Evolutionary conservation across 768 basidiomycete species (phyloP), one percentile per base, ranked within the genome.

Genomic region (Mycena amicta): DNA sequence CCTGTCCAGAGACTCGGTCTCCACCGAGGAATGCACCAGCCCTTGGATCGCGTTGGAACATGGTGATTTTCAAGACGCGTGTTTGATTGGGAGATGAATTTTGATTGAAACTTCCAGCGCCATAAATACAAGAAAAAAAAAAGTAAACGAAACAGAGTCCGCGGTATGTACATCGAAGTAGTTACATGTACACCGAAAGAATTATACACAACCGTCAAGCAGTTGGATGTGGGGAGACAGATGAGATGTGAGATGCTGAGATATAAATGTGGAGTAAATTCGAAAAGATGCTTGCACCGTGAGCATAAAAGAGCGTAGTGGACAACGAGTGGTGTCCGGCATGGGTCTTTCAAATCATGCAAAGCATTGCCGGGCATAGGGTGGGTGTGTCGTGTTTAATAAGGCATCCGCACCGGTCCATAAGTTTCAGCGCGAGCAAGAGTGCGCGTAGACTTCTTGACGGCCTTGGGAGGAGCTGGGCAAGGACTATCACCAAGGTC

Each of bases 1-100:
- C 96, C 71, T 95, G 95, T 3, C 96, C 95, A 64, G 92, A 91
- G 18, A 95, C 88, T 67, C 95, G 82, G 75, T 96, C 92, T 26
- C 96, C 96, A 55, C 95, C 95, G 18, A 98, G 79, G 72, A 98
- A 97, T 20, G 92, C 90, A 50, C 94, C 95, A 64, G 91, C 92
- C 68, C 89, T 77, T 62, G 93, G 90, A 85, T 95, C 93, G 72
- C 92, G 87, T 86, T 92, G 91, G 72, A 92, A 94, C 84, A 94
- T 93, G 39, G 53, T 45, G 46, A 23, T 8, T 49, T 52, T 53
- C 12, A 20, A 60, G 55, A 60, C 62, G 62, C 62, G 58, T 12
- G 27, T 49, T 12, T 11, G 15, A 49, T 26, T 5, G 6, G 25
- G 47, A 28, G 11, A 47, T 8, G 39, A 49, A 52, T 37, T 33